These are phyloP conservation scores for Malassezia caprae DNA, from an alignment of 1,284 basidiomycete genomes.

Conservation along the genomic window DNA sequence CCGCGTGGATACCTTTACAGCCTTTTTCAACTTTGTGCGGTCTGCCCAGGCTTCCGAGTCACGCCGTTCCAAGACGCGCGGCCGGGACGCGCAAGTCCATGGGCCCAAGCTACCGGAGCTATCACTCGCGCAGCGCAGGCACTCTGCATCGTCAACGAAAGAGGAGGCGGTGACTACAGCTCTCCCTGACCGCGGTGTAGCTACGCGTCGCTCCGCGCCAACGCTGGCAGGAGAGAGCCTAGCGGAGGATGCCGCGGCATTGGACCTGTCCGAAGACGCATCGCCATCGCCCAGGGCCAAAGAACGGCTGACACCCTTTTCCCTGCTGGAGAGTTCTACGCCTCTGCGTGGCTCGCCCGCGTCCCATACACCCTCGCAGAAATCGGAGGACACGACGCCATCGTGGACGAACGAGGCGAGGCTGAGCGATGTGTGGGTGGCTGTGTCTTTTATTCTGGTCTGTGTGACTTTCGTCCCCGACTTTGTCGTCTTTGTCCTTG, in stretches of 20 bases:
- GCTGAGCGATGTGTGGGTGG: constrained; percentile 4
- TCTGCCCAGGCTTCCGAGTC: constrained; percentile 42
- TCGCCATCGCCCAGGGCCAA: neutral
- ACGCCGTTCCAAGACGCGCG: neutral
- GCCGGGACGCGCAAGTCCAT: neutral
- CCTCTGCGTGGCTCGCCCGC: neutral
- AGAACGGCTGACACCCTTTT: neutral
- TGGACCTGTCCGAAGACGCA: neutral
- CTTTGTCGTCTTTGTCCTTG: constrained; percentile 36
- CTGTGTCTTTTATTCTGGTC: neutral
- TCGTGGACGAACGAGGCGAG: neutral
- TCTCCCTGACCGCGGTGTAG: neutral
- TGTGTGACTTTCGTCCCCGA: constrained; percentile 13
- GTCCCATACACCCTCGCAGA: neutral
- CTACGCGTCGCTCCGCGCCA: neutral
- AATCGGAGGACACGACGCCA: neutral
- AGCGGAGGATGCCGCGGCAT: neutral
- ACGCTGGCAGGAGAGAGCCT: neutral
- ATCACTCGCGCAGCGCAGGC: neutral
- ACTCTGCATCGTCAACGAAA: neutral
- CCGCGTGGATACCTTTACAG: constrained; percentile 37
- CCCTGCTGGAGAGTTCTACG: neutral
- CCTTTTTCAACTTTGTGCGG: constrained; percentile 41
- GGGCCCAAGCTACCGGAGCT: neutral
- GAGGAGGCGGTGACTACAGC: neutral